Base-by-base conservation (phyloP, 306 rosid genomes). In the Cicer arietinum region DNA sequence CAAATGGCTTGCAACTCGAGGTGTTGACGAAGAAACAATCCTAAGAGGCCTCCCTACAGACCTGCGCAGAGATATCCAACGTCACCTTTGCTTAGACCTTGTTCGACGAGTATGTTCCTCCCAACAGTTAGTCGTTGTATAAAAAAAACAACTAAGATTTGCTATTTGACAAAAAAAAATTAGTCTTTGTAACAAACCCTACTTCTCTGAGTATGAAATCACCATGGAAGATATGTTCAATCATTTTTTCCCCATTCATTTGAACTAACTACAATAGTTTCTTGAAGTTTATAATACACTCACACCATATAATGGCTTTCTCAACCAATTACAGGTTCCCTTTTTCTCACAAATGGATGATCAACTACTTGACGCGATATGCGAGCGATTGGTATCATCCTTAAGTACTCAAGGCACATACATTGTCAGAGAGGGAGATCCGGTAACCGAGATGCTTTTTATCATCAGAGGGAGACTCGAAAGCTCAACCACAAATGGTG, bases 1-100 rank as follows among this genome's bases (percentile, higher is more conserved):
- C 78, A 94, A 91, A 73, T 94, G 98, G 98, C 86, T 91, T 72
- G 97, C 98, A 66, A 94, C 97, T 54, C 83, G 92, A 10, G 98
- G 97, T 17, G 97, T 90, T 58, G 97, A 91, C 70, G 98, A 87
- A 80, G 94, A 91, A 79, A 77, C 94, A 4, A 89, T 94, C 82
- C 69, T 94, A 75, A 73, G 46, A 44, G 89, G 82, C 73, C 79
- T 94, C 1, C 98, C 97, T 1, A 77, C 71, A n/a, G 96, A 94
- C 79, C 87, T 91, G 3, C 92, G 96, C 44, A 85, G 97, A 64
- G 98, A 91, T 70, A 94, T 94, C 76, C 98, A 90, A 75, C 86
- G 92, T 59, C 97, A 91, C 71, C 86, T 91, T 79, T 91, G 97
- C 73, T 82, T 94, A 69, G 98, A 94, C 81, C 96, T 94, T 66